Evolutionary conservation across 202 grass and related monocot species (phyloP).

Genomic region (Dendrocalamus latiflorus): DNA sequence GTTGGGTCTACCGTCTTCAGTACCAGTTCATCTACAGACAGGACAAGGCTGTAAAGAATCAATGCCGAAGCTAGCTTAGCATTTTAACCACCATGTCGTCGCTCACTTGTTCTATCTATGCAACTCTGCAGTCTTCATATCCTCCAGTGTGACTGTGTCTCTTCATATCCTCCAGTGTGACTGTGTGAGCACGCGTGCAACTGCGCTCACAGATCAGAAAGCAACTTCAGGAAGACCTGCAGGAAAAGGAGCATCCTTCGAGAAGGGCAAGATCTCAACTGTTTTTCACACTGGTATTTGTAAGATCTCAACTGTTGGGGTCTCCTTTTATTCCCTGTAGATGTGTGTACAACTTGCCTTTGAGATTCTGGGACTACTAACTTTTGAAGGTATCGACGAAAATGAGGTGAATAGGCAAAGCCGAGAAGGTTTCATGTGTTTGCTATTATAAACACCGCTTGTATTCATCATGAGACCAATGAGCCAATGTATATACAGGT

Average conservation of each 20-base stretch:
- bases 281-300: neutral
- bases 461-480: no score
- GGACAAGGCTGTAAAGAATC: neutral
- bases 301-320: conserved; percentile 18
- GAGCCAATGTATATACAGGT: no score
- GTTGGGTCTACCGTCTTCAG: conserved; percentile 13
- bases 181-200: conserved; percentile 36
- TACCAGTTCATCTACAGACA: neutral
- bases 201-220: neutral
- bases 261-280: neutral
- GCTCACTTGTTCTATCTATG: neutral
- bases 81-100: conserved; percentile 9
- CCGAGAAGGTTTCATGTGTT: neutral
- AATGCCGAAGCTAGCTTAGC: conserved; percentile 16
- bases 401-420: neutral
- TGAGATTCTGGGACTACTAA: neutral
- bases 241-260: conserved; percentile 3
- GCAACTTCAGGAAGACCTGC: neutral
- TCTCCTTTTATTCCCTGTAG: neutral
- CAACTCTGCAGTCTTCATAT: neutral
- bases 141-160: neutral
- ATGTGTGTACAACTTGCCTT: neutral
- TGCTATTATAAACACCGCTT: neutral
- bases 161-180: neutral
- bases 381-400: neutral